Base-by-base conservation (phyloP, 176 grass and related monocot genomes). In the Eragrostis nindensis region DNA sequence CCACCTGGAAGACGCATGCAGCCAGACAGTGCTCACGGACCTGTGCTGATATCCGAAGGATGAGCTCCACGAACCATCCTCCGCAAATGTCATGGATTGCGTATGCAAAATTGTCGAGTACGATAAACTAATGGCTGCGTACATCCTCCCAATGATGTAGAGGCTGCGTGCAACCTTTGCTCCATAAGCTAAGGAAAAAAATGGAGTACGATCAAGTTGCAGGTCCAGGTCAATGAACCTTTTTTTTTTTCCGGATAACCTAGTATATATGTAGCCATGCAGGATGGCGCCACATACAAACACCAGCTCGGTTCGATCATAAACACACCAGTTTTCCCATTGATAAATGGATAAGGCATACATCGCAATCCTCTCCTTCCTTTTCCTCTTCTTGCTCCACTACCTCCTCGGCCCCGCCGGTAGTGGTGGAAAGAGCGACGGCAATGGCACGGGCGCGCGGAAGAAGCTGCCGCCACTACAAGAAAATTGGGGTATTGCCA, bases 401-500 rank as follows among this genome's bases (percentile, higher is more conserved):
- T 4, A 8, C 14, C 44, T 71, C 44, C 3, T 71, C 2, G 14
- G 43, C 25, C 24, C n/a, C 9, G n/a, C 7, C 5, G 5, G 52
- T 7, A 21, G 18, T 54, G 52, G 52, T 4, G 6, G 52, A 7
- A 17, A 32, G 0, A 32, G 18, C 22, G 4, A 5, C 1, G 19
- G 18, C 8, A 22, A 43, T 9, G 11, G 10, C 42, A 48, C 24
- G n/a, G 13, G 14, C 25, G 3, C 0, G 12, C 42, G 3, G 3
- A 54, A 54, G 52, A 54, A 7, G 2, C 74, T 68, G 13, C 89
- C 85, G 7, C n/a, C n/a, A n/a, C n/a, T n/a, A n/a, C n/a, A n/a
- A n/a, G n/a, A n/a, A n/a, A n/a, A n/a, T n/a, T n/a, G n/a, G n/a
- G n/a, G n/a, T n/a, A n/a, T n/a, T n/a, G n/a, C n/a, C n/a, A n/a